A percentile compares a stretch with the other conserved stretches of the same genome.
Evolutionary conservation across 2,329 filamentous ascomycete species (phyloP).

Genomic region (Lachnellula willkommii): DNA sequence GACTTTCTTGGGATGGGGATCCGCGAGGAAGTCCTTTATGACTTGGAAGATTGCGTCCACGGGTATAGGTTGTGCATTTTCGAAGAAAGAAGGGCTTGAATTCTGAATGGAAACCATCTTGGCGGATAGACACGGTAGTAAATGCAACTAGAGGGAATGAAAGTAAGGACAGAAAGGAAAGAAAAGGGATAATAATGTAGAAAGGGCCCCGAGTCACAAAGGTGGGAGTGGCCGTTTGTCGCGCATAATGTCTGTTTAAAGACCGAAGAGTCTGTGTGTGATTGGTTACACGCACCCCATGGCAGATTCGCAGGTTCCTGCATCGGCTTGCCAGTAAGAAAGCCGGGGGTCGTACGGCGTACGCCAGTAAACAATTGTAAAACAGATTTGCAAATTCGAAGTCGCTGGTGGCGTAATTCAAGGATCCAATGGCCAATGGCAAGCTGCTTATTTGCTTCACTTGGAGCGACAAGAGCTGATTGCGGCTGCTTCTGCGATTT

Average conservation of each 20-base stretch:
- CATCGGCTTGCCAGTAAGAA: too few relatives aligned
- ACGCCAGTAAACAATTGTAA: conserved; percentile 6
- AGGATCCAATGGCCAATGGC: conserved; percentile 72
- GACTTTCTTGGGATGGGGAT: conserved; percentile 32
- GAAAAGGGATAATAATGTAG: too few relatives aligned
- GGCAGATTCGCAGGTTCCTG: too few relatives aligned
- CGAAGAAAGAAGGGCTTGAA: background rate
- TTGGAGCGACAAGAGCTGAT: conserved; percentile 61
- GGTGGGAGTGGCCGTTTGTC: too few relatives aligned
- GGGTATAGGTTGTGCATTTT: conserved; percentile 14
- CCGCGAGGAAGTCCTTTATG: conserved; percentile 31
- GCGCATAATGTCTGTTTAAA: too few relatives aligned
- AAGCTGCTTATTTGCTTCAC: conserved; percentile 64
- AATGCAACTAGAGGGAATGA: background rate
- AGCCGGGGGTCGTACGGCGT: too few relatives aligned
- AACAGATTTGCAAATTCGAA: conserved; percentile 56
- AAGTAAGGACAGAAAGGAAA: background rate
- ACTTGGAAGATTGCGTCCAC: conserved; percentile 35
- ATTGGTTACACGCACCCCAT: too few relatives aligned
- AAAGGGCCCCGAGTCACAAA: too few relatives aligned
- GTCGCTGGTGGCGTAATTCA: conserved; percentile 64
- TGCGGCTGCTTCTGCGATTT: conserved; percentile 53
- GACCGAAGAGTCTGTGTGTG: too few relatives aligned
- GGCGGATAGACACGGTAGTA: background rate
- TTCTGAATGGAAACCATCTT: background rate